These are phyloP conservation scores for Coffea eugenioides DNA, from an alignment of 257 asterid genomes.

Conservation along the genomic window DNA sequence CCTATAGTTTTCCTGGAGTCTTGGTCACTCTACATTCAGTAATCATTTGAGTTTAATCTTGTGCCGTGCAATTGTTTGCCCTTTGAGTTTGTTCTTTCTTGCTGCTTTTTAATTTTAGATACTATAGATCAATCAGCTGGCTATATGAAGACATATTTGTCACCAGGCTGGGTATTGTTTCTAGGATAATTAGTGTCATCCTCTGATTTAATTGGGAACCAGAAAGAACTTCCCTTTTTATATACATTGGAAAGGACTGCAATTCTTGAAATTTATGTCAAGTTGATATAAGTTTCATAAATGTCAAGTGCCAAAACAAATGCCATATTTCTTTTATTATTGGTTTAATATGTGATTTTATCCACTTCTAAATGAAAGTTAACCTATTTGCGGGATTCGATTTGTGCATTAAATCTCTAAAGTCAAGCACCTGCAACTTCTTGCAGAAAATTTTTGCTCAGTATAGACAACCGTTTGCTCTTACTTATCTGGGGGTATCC, in stretches of 20 bases:
- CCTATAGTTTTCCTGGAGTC: no score
- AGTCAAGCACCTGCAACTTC: conserved; percentile 18
- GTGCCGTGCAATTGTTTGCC: no score
- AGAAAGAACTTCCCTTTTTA: not conserved
- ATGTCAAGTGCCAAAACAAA: not conserved
- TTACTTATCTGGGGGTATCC: conserved; percentile 75
- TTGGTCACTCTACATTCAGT: no score
- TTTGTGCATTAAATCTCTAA: not conserved
- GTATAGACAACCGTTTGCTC: conserved; percentile 76
- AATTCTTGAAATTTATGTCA: not conserved
- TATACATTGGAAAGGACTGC: not conserved
- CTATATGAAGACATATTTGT: not conserved
- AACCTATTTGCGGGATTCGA: not conserved
- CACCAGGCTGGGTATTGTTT: not conserved
- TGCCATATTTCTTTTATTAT: not conserved
- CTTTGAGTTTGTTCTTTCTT: not conserved
- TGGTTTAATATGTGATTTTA: not conserved
- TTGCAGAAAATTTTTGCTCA: conserved; percentile 66
- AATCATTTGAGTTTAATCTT: no score
- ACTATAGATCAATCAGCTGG: not conserved
- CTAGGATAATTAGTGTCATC: not conserved
- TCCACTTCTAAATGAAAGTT: not conserved
- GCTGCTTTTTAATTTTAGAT: not conserved
- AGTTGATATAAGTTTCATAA: not conserved
- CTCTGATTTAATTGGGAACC: not conserved